Conservation (phyloP, 139 green algal genomes). For the Volvox reticuliferus region DNA sequence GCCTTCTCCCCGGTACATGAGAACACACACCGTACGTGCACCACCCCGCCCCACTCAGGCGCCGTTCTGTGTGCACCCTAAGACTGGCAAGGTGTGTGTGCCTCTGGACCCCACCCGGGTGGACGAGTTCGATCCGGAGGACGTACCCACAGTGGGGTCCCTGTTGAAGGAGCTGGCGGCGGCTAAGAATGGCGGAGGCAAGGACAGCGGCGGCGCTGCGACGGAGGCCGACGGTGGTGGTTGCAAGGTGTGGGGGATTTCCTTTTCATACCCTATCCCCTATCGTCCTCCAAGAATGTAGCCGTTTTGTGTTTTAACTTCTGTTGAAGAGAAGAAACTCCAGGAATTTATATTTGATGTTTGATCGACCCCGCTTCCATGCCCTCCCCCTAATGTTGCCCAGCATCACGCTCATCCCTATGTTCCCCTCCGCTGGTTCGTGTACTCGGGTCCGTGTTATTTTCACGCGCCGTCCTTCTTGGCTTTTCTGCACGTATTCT, state of each 20-base stretch:
- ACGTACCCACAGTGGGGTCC: conserved; percentile 81
- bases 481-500: too few species aligned
- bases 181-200: neutral
- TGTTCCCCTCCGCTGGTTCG: too few species aligned
- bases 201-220: neutral
- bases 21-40: too few species aligned
- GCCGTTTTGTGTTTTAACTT: neutral
- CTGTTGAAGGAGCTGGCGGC: conserved; percentile 52
- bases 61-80: conserved; percentile 99
- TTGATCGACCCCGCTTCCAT: too few species aligned
- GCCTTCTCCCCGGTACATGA: too few species aligned
- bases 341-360: neutral
- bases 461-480: too few species aligned
- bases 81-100: conserved; percentile 98
- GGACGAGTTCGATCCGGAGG: conserved; percentile 90
- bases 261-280: neutral
- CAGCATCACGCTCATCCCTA: too few species aligned
- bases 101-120: conserved; percentile 87
- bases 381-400: too few species aligned
- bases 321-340: neutral
- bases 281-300: too few species aligned
- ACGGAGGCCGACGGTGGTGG: neutral
- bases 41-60: conserved; percentile 59
- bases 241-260: neutral
- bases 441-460: too few species aligned